Base-by-base conservation (phyloP, 1,284 basidiomycete species). In the Trichosporon inkin region DNA sequence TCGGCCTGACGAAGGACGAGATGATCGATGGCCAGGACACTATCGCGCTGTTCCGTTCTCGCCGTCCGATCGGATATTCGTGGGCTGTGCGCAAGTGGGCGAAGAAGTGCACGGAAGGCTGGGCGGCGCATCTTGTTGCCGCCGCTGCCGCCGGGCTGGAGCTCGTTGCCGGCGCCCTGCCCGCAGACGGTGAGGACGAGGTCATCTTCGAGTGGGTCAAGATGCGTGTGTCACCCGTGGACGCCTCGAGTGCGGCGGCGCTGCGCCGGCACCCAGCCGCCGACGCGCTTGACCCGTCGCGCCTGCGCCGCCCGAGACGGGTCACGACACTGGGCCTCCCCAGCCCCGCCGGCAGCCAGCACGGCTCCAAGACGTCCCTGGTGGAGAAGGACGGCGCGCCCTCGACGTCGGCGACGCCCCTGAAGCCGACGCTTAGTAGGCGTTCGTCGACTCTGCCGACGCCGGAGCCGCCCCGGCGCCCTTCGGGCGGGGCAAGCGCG, bases 11-110 rank as follows among this genome's bases (percentile, higher is more conserved):
- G 2, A 40, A 60, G 17, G 57, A 54, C 38, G 58, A 60, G 7
- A 14, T 44, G 8, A 14, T 55, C 7, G 16, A 22, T 16, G 44
- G 14, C 10, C 44, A 49, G 24, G 44, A 49, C 44, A 49, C 44
- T 2, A 41, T 61, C 13, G 41, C 62, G 40, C 35, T 60, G 56
- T 14, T 38, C 17, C 68, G 69, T 3, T 70, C 69, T 0, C 58
- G 59, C n/a, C 69, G 77, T 38, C 74, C 77, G 8, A 61, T 76
- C 6, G 75, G 73, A 68, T 93, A 94, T 68, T 84, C 89, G 3
- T 95, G 91, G 90, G 82, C 88, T 5, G 85, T 92, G 17, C 81
- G 86, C 57, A 82, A 81, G 62, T 95, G 92, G 90, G 79, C 88
- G 53, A 92, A 89, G 73, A 84, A 67, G 60, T 76, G 74, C 62